Evolutionary conservation across 2,329 filamentous ascomycete genomes (phyloP).

Genomic region (Periglandula ipomoeae): DNA sequence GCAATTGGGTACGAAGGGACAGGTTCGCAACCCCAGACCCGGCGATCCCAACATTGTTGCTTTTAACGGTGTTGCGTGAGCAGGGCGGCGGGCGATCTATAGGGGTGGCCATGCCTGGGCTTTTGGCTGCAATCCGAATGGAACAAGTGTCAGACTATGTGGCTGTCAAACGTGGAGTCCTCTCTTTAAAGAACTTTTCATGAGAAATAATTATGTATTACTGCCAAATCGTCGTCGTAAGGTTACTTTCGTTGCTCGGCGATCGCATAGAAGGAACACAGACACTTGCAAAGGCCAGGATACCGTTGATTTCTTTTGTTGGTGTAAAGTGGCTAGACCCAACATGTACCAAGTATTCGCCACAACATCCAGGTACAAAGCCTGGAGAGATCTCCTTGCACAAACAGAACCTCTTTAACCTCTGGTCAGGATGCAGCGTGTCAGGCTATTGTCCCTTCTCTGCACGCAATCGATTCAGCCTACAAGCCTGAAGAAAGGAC

Average conservation of each 20-base stretch:
- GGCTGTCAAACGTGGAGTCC: too few relatives aligned
- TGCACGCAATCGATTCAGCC: too few relatives aligned
- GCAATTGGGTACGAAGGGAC: constrained; percentile 29
- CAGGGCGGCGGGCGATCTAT: too few relatives aligned
- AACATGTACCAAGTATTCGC: neutral
- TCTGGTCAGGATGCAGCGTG: neutral
- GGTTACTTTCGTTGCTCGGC: too few relatives aligned
- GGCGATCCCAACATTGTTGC: constrained; percentile 14
- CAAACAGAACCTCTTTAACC: neutral
- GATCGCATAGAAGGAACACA: too few relatives aligned
- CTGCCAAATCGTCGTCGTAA: too few relatives aligned
- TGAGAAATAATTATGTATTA: too few relatives aligned
- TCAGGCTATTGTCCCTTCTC: neutral
- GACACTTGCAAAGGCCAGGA: neutral
- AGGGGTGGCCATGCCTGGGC: too few relatives aligned
- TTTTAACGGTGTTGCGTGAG: constrained; percentile 11
- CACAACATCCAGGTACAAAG: neutral
- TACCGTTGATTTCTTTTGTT: neutral
- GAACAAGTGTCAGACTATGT: too few relatives aligned
- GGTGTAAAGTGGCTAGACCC: neutral
- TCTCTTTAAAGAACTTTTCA: too few relatives aligned
- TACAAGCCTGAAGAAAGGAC: neutral
- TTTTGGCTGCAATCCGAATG: too few relatives aligned
- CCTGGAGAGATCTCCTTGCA: neutral
- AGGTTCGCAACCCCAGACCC: constrained; percentile 12